Conservation (phyloP, 2,329 filamentous ascomycete genomes). For the Ilyonectria mors-panacis region DNA sequence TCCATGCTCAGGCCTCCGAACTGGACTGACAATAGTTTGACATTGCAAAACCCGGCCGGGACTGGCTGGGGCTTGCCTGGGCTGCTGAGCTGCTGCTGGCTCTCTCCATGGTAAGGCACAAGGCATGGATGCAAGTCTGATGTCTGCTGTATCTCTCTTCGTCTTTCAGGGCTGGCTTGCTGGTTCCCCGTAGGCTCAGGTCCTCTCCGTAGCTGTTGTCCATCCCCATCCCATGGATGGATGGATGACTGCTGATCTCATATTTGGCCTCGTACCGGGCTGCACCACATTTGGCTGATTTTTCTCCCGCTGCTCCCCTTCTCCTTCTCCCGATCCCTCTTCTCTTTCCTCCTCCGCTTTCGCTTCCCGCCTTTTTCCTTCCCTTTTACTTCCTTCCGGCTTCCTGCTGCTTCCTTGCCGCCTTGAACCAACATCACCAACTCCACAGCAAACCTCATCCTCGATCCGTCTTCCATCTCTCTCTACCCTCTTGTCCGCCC, state of each 20-base stretch:
- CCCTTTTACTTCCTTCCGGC: constrained; percentile 33
- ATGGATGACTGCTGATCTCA: constrained; percentile 44
- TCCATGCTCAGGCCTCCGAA: constrained; percentile 35
- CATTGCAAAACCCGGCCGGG: constrained; percentile 22
- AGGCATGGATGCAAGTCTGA: constrained; percentile 28
- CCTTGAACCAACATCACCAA: not conserved
- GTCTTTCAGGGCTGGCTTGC: constrained; percentile 27
- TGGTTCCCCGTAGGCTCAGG: constrained; percentile 27
- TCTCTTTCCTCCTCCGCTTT: constrained; percentile 33
- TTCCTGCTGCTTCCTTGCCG: constrained; percentile 18
- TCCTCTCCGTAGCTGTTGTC: constrained; percentile 29
- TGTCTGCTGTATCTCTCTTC: constrained; percentile 24
- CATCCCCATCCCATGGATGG: constrained; percentile 29
- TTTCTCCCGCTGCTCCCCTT: constrained; percentile 25
- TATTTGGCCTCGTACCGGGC: constrained; percentile 37
- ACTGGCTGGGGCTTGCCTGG: constrained; percentile 30
- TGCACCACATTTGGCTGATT: constrained; percentile 25
- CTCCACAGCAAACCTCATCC: constrained; percentile 3
- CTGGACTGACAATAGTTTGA: constrained; percentile 35
- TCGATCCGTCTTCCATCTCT: not conserved
- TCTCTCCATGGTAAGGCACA: constrained; percentile 8
- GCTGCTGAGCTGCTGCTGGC: constrained; percentile 12
- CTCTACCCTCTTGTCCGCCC: not conserved
- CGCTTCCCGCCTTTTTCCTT: constrained; percentile 27
- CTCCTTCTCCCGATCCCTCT: constrained; percentile 32